Evolutionary conservation across 2,329 filamentous ascomycete species (phyloP).

Genomic region (Alternaria incomplexa): DNA sequence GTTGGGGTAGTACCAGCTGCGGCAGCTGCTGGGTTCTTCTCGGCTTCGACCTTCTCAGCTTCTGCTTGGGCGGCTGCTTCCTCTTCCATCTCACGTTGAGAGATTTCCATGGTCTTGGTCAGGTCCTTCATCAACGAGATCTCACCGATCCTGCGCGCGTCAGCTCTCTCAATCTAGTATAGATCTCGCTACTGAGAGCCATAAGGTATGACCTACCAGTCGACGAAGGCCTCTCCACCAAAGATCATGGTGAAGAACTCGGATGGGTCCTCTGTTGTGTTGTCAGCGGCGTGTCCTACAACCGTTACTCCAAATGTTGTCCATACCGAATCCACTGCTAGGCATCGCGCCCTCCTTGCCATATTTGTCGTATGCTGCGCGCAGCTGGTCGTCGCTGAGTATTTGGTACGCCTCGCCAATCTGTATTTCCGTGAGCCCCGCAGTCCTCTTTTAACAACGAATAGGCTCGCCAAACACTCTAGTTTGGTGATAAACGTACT

Average conservation of each 20-base stretch:
- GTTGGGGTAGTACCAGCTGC: slow-evolving; percentile 15
- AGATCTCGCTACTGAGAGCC: not conserved
- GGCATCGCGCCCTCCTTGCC: slow-evolving; percentile 95
- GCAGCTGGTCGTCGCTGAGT: slow-evolving; percentile 83
- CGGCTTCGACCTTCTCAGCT: slow-evolving; percentile 31
- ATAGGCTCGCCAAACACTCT: slow-evolving; percentile 1
- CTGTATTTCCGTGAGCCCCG: slow-evolving; percentile 47
- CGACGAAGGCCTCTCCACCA: slow-evolving; percentile 91
- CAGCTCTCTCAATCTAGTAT: not conserved
- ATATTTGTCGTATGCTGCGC: slow-evolving; percentile 93
- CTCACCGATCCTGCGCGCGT: slow-evolving; percentile 75
- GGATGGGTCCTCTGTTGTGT: slow-evolving; percentile 75
- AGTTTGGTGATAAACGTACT: slow-evolving; percentile 55
- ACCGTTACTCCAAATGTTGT: not conserved
- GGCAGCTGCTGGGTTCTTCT: slow-evolving; percentile 24
- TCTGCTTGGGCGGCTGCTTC: slow-evolving; percentile 64
- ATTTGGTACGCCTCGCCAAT: slow-evolving; percentile 79
- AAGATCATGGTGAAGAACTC: slow-evolving; percentile 99
- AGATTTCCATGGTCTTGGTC: slow-evolving; percentile 98
- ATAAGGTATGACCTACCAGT: slow-evolving; percentile 62
- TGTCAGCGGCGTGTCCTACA: slow-evolving; percentile 26
- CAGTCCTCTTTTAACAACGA: slow-evolving; percentile 12
- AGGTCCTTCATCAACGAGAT: slow-evolving; percentile 98
- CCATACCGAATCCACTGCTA: slow-evolving; percentile 80
- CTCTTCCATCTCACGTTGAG: slow-evolving; percentile 79